Evolutionary conservation across 2,329 filamentous ascomycete genomes (phyloP).

Genomic region (Nakataea oryzae): DNA sequence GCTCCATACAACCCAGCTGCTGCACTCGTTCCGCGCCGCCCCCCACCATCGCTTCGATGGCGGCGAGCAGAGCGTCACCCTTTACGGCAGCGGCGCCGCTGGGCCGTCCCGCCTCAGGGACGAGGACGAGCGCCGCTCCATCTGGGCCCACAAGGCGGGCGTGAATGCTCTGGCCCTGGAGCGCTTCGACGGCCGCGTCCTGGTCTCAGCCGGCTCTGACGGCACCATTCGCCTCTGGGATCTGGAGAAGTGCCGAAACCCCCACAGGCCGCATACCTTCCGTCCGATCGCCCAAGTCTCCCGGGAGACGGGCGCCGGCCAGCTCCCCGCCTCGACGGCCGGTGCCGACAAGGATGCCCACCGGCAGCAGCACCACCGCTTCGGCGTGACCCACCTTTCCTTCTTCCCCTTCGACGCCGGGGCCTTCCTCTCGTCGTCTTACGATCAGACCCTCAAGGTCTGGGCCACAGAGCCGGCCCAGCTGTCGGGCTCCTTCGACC

Average conservation of each 20-base stretch:
- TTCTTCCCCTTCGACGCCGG: conserved; percentile 72
- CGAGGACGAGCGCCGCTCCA: conserved; percentile 19
- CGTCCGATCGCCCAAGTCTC: conserved; percentile 41
- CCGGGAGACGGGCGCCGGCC: conserved; percentile 20
- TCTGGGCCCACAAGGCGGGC: conserved; percentile 65
- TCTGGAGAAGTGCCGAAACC: conserved; percentile 50
- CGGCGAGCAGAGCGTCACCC: conserved; percentile 28
- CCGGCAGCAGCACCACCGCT: conserved; percentile 38
- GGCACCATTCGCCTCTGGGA: conserved; percentile 82
- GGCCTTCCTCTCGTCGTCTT: conserved; percentile 68
- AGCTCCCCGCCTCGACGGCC: no score
- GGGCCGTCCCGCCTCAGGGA: conserved; percentile 6
- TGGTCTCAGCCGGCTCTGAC: conserved; percentile 79
- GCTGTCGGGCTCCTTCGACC: conserved; percentile 55
- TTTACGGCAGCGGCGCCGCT: conserved; percentile 12
- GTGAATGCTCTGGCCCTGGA: conserved; percentile 74
- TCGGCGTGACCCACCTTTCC: conserved; percentile 64
- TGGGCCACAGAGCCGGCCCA: conserved; percentile 56
- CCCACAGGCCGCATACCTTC: conserved; percentile 35
- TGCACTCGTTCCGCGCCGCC: conserved; percentile 59
- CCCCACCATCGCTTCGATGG: conserved; percentile 63
- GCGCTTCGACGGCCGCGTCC: conserved; percentile 66
- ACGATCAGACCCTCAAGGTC: conserved; percentile 66
- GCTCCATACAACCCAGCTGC: conserved; percentile 52
- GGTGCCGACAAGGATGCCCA: neutral